Base-by-base conservation (phyloP, 371 early-diverging fungal genomes). In the Haplosporangium sp. region DNA sequence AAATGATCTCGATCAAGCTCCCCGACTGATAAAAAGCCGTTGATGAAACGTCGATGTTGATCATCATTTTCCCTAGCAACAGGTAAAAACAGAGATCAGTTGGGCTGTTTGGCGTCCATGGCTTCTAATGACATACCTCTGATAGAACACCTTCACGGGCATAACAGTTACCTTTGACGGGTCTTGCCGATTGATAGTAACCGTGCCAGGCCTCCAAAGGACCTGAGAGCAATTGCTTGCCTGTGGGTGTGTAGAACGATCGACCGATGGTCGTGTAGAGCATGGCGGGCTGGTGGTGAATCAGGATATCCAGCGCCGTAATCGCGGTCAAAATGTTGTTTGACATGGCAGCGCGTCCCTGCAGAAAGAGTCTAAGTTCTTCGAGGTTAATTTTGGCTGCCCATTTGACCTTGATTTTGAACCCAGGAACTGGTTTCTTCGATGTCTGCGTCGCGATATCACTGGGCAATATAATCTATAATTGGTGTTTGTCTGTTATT, bases 121-220 rank as follows among this genome's bases (percentile, higher is more conserved):
- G 29, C 4, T 29, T 1, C 29, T 29, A 29, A 29, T 29, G 1
- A 29, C 29, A 29, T 29, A n/a, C n/a, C 29, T 4, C 29, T 4
- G 29, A 4, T 4, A 4, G 29, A 29, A 29, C 29, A 4, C 2
- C 29, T 29, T 29, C 29, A 29, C 1, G 1, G 29, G 4, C 29
- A 29, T 1, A 4, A 29, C 29, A 29, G 4, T 70, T 67, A 29
- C 84, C 85, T 11, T 63, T 42, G n/a, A 89, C 81, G 3, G 93
- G 89, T 5, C 89, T 83, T 23, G 90, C 79, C 59, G 90, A 86
- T 68, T 91, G 90, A 61, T 89, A 91, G 75, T 89, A 93, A 5
- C 95, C 95, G 36, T 86, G 87, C 94, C 94, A 94, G 18, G 91
- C 83, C 69, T 93, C 92, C 29, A 92, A 81, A 7, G 91, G 91